Percentiles rank a stretch among this genome's conserved stretches.
These are phyloP conservation scores for Furcasterigmium sp. DNA, from an alignment of 2,329 filamentous ascomycete genomes.

Conservation along the genomic window DNA sequence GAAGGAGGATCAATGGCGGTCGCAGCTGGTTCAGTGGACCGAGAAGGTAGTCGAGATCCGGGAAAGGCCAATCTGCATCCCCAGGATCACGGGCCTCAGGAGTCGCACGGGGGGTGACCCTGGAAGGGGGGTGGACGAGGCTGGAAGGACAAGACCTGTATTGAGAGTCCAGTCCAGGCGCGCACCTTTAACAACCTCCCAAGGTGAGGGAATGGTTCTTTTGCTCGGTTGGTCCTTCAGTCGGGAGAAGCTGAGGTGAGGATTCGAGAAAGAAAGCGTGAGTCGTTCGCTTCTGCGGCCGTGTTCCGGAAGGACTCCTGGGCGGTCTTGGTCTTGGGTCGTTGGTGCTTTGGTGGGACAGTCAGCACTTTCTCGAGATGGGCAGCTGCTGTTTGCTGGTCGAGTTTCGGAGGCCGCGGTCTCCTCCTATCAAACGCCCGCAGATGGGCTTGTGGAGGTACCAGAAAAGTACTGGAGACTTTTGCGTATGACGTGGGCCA, in stretches of 20 bases:
- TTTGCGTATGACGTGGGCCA: neutral
- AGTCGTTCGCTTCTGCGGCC: too few relatives aligned
- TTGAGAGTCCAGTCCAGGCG: too few relatives aligned
- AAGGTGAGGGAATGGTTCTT: too few relatives aligned
- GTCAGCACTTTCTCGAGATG: neutral
- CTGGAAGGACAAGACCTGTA: neutral
- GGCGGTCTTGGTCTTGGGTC: neutral
- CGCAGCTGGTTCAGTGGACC: neutral
- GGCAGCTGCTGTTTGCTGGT: neutral
- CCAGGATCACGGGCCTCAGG: slow-evolving; percentile 1
- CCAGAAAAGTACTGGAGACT: neutral
- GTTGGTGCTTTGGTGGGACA: neutral
- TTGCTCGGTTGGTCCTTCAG: too few relatives aligned
- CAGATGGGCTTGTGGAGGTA: too few relatives aligned
- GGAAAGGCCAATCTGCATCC: slow-evolving; percentile 4
- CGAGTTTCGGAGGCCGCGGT: neutral
- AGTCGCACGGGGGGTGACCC: neutral
- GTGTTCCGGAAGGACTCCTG: neutral
- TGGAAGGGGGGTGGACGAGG: neutral
- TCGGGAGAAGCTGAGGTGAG: too few relatives aligned
- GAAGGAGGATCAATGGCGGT: neutral
- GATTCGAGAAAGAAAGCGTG: too few relatives aligned
- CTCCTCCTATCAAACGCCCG: too few relatives aligned
- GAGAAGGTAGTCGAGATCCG: neutral
- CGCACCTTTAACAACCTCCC: too few relatives aligned